Evolutionary conservation across 73 alveolate genomes (phyloP), one percentile per base, ranked within the genome.

Genomic region (Uronychia binucleata): DNA sequence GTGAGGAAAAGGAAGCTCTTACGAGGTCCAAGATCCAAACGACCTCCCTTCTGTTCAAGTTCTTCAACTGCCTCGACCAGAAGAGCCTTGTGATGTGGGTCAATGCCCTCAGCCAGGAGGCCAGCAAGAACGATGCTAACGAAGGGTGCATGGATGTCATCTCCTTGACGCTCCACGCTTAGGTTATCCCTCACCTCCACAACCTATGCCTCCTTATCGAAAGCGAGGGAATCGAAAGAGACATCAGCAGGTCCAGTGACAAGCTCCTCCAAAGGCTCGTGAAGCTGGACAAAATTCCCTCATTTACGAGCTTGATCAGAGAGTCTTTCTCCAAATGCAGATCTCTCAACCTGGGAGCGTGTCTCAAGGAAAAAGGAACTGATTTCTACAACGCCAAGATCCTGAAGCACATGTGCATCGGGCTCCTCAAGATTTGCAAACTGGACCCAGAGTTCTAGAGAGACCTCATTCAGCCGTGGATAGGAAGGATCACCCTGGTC

Each of bases 1-100:
- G 77, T 30, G 91, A 85, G 31, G 86, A 85, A 30, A 85, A 85
- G 46, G 91, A 85, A 77, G 57, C 30, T 1, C n/a, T 77, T 11
- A 85, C 91, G 30, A 85, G 77, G 78, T 11, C 91, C 26, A 85
- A 81, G 59, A 77, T 85, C 13, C 28, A 28, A 11, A 58, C 77
- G 14, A 76, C 77, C 0, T 34, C 91, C 1, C 46, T 67, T 29
- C 78, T 85, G 76, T 77, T 77, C 35, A 77, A 74, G 32, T 85
- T 75, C 35, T 57, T 85, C 57, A 33, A 27, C 8, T 27, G 79
- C 46, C 82, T 85, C 28, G 91, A 85, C 46, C 57, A 85, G 13
- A 34, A 58, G 33, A 31, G 75, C 28, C 81, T 85, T 26, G 13
- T 0, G n/a, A 14, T 28, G 67, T 46, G 67, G 67, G 67, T 46